Conservation (phyloP, 352 stramenopile species). For the Phytophthora syringae region DNA sequence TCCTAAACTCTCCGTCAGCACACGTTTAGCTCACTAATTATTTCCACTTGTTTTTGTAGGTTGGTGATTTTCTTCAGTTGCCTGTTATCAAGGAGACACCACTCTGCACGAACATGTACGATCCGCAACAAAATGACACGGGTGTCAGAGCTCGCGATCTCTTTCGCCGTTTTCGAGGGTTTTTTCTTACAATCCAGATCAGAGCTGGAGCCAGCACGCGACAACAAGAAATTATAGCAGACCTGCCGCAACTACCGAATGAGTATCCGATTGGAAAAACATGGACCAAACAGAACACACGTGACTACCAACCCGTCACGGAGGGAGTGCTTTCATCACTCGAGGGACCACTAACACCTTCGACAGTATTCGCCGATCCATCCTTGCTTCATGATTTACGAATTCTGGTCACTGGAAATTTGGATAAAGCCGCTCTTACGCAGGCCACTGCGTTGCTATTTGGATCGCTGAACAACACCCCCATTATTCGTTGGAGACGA, state of each 20-base stretch:
- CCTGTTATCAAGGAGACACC: neutral
- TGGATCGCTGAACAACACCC: neutral
- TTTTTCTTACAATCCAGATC: neutral
- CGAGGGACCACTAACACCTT: neutral
- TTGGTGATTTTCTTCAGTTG: constrained; percentile 1
- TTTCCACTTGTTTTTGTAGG: neutral
- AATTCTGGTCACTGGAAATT: constrained; percentile 2
- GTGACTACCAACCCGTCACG: neutral
- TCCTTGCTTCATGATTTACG: neutral
- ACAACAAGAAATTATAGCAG: neutral
- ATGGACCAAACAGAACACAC: neutral
- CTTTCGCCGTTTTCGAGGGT: neutral
- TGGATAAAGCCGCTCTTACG: neutral
- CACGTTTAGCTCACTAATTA: too few relatives aligned
- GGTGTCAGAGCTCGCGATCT: neutral
- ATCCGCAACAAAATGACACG: neutral
- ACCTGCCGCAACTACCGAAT: neutral
- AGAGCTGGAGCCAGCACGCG: neutral
- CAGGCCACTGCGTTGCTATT: neutral
- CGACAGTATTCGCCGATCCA: neutral
- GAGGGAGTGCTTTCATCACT: neutral
- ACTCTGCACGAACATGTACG: constrained; percentile 1
- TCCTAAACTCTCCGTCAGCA: too few relatives aligned
- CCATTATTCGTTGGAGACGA: neutral
- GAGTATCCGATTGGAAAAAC: neutral